Conservation (phyloP, 2,329 filamentous ascomycete species). For the Colletotrichum sp. region DNA sequence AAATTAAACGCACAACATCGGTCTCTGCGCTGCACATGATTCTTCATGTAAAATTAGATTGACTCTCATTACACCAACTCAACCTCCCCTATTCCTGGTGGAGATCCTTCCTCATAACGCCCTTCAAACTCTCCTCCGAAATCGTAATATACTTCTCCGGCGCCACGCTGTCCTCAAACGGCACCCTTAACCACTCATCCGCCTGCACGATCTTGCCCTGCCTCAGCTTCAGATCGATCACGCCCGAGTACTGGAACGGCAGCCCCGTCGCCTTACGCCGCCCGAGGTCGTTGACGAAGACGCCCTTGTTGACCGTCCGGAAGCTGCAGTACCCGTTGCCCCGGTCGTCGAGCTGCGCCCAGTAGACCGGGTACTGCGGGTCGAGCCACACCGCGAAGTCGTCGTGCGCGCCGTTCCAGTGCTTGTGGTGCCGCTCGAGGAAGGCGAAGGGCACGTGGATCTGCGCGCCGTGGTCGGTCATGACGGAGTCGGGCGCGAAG, state of each 20-base stretch:
- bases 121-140: neutral
- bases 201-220: conserved; percentile 4
- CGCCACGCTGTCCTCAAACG: conserved; percentile 3
- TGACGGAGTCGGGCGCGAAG: neutral
- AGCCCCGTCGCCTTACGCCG: conserved; percentile 1
- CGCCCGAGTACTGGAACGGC: conserved; percentile 7
- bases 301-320: conserved; percentile 9
- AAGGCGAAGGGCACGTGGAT: conserved; percentile 3
- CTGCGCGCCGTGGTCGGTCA: conserved; percentile 16
- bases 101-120: neutral
- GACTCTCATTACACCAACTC: neutral
- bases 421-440: conserved; percentile 11
- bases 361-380: conserved; percentile 5
- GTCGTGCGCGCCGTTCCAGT: conserved; percentile 12
- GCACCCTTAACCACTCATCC: conserved; percentile 4
- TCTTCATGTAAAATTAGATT: neutral
- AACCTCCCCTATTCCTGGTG: neutral
- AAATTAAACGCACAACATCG: neutral
- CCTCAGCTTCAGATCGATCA: neutral
- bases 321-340: conserved; percentile 14
- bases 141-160: conserved; percentile 16
- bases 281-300: conserved; percentile 11
- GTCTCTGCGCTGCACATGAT: neutral
- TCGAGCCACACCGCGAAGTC: conserved; percentile 12
- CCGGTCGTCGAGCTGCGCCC: neutral